Conservation (phyloP, 805 yeast species). For the Ogataea trehalophila region DNA sequence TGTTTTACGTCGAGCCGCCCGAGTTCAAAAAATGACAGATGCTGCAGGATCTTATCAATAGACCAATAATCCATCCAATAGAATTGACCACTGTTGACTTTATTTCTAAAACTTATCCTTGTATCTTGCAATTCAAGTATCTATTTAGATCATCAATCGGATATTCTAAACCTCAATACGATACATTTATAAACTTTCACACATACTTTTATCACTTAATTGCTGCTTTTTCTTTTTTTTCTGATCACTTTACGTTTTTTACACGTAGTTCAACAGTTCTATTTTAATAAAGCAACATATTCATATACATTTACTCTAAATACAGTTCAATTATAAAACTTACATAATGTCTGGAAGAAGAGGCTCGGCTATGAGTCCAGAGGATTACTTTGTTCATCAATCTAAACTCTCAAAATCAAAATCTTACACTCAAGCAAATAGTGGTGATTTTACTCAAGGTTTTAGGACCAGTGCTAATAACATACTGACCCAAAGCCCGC, state of each 20-base stretch:
- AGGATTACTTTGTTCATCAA: neutral
- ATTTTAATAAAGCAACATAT: neutral
- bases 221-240: neutral
- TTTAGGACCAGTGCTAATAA: too few relatives aligned
- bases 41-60: too few relatives aligned
- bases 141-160: neutral
- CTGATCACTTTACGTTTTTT: neutral
- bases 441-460: too few relatives aligned
- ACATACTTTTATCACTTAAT: neutral
- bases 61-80: too few relatives aligned
- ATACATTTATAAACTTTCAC: neutral
- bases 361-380: neutral
- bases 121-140: too few relatives aligned
- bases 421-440: neutral
- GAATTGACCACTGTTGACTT: too few relatives aligned
- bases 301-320: neutral
- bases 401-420: neutral
- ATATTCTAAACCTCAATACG: neutral
- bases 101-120: too few relatives aligned
- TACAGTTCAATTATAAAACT: neutral
- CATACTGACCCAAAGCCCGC: neutral
- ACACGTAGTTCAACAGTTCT: neutral
- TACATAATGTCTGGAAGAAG: neutral
- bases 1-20: neutral
- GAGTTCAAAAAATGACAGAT: too few relatives aligned